Percentiles rank a stretch among this genome's conserved stretches.
These are phyloP conservation scores for Capillidium heterosporum DNA, from an alignment of 371 early-diverging fungal genomes.

Conservation along the genomic window DNA sequence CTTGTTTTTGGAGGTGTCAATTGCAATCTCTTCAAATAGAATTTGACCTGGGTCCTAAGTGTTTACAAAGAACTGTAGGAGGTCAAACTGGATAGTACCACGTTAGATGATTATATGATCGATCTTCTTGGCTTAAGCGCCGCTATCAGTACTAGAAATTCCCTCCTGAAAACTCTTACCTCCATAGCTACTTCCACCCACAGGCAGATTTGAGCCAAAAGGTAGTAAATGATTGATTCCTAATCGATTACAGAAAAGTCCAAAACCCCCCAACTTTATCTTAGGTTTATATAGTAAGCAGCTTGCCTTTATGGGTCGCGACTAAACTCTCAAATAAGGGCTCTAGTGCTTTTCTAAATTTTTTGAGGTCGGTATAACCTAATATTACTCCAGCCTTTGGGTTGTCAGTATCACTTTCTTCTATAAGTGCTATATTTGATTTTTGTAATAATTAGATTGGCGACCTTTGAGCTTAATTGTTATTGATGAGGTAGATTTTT, in stretches of 20 bases:
- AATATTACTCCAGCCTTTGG: constrained; percentile 48
- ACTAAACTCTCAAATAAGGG: constrained; percentile 68
- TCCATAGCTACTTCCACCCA: constrained; percentile 66
- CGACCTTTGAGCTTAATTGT: constrained; percentile 15
- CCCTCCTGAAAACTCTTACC: constrained; percentile 54
- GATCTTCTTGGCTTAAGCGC: constrained; percentile 37
- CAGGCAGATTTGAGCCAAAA: constrained; percentile 71
- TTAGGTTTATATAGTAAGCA: constrained; percentile 50
- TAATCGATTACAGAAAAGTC: constrained; percentile 51
- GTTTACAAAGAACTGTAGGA: constrained; percentile 89
- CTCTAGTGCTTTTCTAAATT: constrained; percentile 81
- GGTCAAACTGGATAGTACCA: constrained; percentile 51
- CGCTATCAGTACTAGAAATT: constrained; percentile 67
- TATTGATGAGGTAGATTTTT: neutral
- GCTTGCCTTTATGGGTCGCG: constrained; percentile 29
- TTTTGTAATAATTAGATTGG: constrained; percentile 60
- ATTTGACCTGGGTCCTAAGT: constrained; percentile 61
- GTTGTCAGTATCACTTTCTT: constrained; percentile 83
- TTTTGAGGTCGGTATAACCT: constrained; percentile 77
- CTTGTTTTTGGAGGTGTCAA: constrained; percentile 70
- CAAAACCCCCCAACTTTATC: constrained; percentile 48
- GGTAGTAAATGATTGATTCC: constrained; percentile 73
- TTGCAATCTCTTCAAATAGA: constrained; percentile 43
- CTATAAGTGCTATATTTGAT: constrained; percentile 81
- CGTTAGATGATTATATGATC: constrained; percentile 45